These are phyloP conservation scores for Bryoerythrophyllum caledonicum DNA, from an alignment of 225 moss, liverwort and hornwort genomes.

Conservation along the genomic window DNA sequence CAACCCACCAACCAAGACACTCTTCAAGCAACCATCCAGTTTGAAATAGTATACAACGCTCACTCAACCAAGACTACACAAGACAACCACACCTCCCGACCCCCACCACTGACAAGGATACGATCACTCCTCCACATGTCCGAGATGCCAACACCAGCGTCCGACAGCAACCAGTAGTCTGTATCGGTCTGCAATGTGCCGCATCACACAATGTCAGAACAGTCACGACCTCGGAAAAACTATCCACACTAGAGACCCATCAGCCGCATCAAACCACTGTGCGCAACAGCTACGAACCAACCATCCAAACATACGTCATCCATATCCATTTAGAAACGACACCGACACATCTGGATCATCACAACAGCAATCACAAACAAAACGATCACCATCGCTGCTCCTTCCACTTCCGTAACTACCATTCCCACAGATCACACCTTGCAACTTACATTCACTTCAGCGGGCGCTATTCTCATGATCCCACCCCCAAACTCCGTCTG, in stretches of 20 bases:
- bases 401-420: neutral
- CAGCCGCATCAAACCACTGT: neutral
- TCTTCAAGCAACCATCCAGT: neutral
- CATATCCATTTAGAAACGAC: neutral
- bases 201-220: conserved; percentile 14
- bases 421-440: neutral
- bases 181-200: conserved; percentile 55
- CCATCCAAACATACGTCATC: neutral
- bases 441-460: conserved; percentile 69
- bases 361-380: neutral
- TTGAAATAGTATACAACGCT: neutral
- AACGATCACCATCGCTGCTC: neutral
- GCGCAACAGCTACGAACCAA: neutral
- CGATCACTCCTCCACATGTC: conserved; percentile 90
- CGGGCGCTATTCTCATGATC: conserved; percentile 79
- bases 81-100: neutral
- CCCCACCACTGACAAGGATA: conserved; percentile 48
- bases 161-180: conserved; percentile 80
- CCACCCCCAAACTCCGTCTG: conserved; percentile 69
- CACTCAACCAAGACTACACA: neutral
- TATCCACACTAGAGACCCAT: neutral
- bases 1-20: neutral
- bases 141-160: conserved; percentile 72
- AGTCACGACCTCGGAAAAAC: neutral
- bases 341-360: neutral